Base-by-base conservation (phyloP, 1,284 basidiomycete species). In the Kalmanozyma brasiliensis region DNA sequence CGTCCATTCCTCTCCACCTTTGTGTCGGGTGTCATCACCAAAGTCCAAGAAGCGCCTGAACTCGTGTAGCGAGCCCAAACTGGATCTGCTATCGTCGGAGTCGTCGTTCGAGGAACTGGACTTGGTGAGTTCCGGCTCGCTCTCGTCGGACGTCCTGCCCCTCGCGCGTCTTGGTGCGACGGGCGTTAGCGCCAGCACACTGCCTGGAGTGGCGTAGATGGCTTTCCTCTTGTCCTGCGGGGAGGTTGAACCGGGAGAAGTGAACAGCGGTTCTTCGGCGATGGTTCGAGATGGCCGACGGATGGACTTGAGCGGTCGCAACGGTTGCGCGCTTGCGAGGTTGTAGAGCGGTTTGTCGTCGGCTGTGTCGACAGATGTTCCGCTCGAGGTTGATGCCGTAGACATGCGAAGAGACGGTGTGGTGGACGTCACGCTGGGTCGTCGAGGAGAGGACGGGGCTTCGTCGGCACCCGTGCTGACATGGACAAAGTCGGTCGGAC, bases 191-290 rank as follows among this genome's bases (percentile, higher is more conserved):
- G 11, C 40, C 42, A 8, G 55, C 55, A 43, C 58, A 65, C 26
- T 47, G 29, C 29, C 51, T 23, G 45, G 47, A 1, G 42, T 38
- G 6, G 52, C 63, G 9, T 62, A 62, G n/a, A 67, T 53, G 1
- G 49, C 64, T 29, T 67, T 67, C 14, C 64, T 34, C 49, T 67
- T 67, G 19, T 67, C 64, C 29, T 60, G 49, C 3, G 52, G 57
- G 34, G 52, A 52, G 4, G 53, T 64, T 16, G 38, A 13, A 3
- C 20, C 55, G 13, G 38, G 17, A 2, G 38, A 19, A n/a, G 41
- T 34, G 6, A 23, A 13, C 8, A 35, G 30, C 3, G 30, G 1
- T 5, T 32, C 22, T 22, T 38, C 29, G 19, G 45, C 29, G 14
- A 52, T 32, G n/a, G 48, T 24, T 11, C 42, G 35, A 1, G 34